phyloP scores from a whole-genome alignment of 495 filamentous ascomycete species.

The Talaromyces wortmannii region DNA sequence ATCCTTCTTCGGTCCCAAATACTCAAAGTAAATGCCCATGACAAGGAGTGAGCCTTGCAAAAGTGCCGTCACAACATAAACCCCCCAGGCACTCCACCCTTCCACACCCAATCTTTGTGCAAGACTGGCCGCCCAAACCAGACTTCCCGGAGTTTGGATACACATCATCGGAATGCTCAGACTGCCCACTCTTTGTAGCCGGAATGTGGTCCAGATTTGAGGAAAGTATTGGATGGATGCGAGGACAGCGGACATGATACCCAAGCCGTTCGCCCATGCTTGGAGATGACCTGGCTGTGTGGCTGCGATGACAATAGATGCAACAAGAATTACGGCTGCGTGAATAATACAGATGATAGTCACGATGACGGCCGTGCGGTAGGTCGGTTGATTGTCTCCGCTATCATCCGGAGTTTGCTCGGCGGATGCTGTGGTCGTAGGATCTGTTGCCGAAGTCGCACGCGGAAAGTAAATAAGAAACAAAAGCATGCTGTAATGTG shows the following conservation, averaged over 20 bases:
- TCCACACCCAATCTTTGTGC: conserved; percentile 69
- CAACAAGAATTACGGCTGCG: conserved; percentile 57
- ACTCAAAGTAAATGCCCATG: conserved; percentile 78
- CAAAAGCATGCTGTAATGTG: conserved; percentile 57
- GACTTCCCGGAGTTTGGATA: conserved; percentile 89
- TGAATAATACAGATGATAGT: conserved; percentile 64
- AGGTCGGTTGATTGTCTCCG: conserved; percentile 45
- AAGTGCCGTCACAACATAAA: conserved; percentile 75
- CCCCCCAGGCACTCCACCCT: conserved; percentile 94
- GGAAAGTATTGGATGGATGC: conserved; percentile 88
- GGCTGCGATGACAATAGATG: conserved; percentile 55
- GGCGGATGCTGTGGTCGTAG: conserved; percentile 17
- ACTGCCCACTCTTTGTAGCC: conserved; percentile 74
- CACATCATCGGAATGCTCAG: conserved; percentile 97
- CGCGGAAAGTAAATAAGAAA: conserved; percentile 82
- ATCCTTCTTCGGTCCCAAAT: conserved; percentile 29
- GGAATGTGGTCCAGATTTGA: conserved; percentile 87
- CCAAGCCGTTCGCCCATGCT: conserved; percentile 77
- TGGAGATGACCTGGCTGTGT: conserved; percentile 51
- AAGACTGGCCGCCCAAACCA: conserved; percentile 82
- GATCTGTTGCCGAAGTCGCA: conserved; percentile 37
- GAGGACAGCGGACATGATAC: conserved; percentile 68
- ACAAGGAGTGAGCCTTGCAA: conserved; percentile 78
- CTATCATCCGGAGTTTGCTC: conserved; percentile 20
- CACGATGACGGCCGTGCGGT: conserved; percentile 68